These are phyloP conservation scores for Aspergillus sp. DNA, from an alignment of 2,329 filamentous ascomycete genomes.

Conservation along the genomic window DNA sequence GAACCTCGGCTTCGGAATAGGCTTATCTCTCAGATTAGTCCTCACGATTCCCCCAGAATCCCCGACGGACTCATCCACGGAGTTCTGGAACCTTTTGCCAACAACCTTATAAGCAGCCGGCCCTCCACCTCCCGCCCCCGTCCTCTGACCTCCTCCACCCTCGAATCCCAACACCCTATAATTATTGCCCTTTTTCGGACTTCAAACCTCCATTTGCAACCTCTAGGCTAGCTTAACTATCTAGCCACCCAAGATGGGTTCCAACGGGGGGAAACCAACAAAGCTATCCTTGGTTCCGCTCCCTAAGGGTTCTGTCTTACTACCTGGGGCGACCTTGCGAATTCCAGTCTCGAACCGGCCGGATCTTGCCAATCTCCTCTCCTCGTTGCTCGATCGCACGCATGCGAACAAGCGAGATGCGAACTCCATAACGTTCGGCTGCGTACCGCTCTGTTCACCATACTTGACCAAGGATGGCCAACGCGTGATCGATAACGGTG, in stretches of 20 bases:
- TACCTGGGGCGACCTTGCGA: constrained; percentile 81
- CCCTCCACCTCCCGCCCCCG: constrained; percentile 3
- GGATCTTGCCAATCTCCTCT: constrained; percentile 85
- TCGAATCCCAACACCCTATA: neutral
- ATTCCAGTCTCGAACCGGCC: constrained; percentile 80
- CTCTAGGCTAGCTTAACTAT: neutral
- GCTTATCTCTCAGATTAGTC: constrained; percentile 25
- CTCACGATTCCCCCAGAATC: constrained; percentile 33
- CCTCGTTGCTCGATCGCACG: constrained; percentile 76
- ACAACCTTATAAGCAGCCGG: constrained; percentile 15
- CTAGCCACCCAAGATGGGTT: constrained; percentile 31
- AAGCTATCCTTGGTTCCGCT: constrained; percentile 78
- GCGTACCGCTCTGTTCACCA: constrained; percentile 79
- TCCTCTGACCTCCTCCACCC: neutral
- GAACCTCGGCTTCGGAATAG: constrained; percentile 37
- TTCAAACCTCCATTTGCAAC: neutral
- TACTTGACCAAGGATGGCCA: constrained; percentile 73
- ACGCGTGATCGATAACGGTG: constrained; percentile 67
- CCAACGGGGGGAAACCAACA: constrained; percentile 38
- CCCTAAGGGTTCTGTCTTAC: constrained; percentile 74
- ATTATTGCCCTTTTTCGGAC: neutral
- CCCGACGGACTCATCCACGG: constrained; percentile 21
- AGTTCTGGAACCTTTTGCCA: constrained; percentile 32
- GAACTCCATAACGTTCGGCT: constrained; percentile 75
- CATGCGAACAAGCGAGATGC: constrained; percentile 64